These are phyloP conservation scores for Narthecium ossifragum DNA, from an alignment of 106 monocot genomes.

Conservation along the genomic window DNA sequence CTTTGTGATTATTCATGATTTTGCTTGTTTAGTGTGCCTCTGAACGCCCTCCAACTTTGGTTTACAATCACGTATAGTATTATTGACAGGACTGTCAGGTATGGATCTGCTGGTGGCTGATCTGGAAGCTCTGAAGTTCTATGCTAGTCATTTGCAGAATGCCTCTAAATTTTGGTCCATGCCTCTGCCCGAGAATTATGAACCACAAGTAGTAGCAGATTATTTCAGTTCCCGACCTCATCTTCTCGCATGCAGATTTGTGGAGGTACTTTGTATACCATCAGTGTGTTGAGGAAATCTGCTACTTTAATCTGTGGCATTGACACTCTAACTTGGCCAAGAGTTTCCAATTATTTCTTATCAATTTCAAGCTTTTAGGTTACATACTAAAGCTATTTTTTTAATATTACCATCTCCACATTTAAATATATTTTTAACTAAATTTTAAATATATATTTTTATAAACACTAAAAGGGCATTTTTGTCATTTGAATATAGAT, in stretches of 20 bases:
- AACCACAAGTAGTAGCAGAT: constrained; percentile 40
- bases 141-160: constrained; percentile 33
- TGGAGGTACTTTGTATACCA: constrained; percentile 50
- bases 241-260: constrained; percentile 44
- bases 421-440: too few relatives aligned
- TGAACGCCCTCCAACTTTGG: too few relatives aligned
- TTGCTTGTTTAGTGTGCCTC: not conserved
- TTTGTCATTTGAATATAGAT: too few relatives aligned
- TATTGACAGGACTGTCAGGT: constrained; percentile 53
- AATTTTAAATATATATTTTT: too few relatives aligned
- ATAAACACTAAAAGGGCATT: too few relatives aligned
- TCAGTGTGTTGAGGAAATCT: not conserved
- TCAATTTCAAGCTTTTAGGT: not conserved
- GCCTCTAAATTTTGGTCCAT: constrained; percentile 34
- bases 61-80: not conserved
- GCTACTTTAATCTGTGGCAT: not conserved
- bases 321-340: too few relatives aligned
- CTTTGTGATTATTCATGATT: not conserved
- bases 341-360: not conserved
- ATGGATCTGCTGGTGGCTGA: constrained; percentile 75
- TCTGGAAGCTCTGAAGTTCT: constrained; percentile 62
- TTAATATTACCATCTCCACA: not conserved
- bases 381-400: not conserved
- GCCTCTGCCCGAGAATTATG: constrained; percentile 73
- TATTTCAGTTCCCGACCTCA: constrained; percentile 86